Base-by-base conservation (phyloP, 164 flowering plant species). In the Aristolochia californica region DNA sequence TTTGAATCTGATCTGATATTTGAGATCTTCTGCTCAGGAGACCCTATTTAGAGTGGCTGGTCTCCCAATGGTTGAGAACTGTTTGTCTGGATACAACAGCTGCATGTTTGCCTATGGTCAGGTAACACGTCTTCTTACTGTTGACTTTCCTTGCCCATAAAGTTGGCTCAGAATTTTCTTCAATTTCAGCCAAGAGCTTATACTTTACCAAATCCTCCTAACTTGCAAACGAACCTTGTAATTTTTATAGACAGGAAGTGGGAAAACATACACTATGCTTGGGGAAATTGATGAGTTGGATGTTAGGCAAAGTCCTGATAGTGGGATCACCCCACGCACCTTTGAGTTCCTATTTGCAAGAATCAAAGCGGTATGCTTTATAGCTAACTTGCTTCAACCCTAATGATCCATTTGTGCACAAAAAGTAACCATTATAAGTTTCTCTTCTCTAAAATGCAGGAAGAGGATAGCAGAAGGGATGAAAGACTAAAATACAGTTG, bases 31-130 rank as follows among this genome's bases (percentile, higher is more conserved):
- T 59, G 70, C 44, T 71, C 91, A 94, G 99, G 97, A 88, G 62
- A 82, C 75, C 68, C 87, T 94, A 67, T 94, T 94, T 58, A 68
- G 91, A 66, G 83, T 80, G 80, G 95, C 83, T 56, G 91, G 95
- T 69, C 76, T 86, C 51, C 96, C 99, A 4, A 88, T 94, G 91
- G 91, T 94, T 2, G 99, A 94, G 78, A 94, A 94, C 69, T 94
- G 99, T 70, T 63, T 94, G 70, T 90, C 94, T 43, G 99, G 99
- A 50, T 94, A 90, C 61, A 94, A 94, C 63, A 94, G 97, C 68
- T 90, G 97, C 69, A 82, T 94, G 79, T 94, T 94, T 79, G 99
- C 99, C 18, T 94, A 94, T 72, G 99, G 99, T n/a, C 99, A 94
- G 96, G 99, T 94, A 80, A n/a, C 21, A 5, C 7, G 40, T 8